Conservation (phyloP, 345 rosid genomes). For the Citrus mangshanensis region DNA sequence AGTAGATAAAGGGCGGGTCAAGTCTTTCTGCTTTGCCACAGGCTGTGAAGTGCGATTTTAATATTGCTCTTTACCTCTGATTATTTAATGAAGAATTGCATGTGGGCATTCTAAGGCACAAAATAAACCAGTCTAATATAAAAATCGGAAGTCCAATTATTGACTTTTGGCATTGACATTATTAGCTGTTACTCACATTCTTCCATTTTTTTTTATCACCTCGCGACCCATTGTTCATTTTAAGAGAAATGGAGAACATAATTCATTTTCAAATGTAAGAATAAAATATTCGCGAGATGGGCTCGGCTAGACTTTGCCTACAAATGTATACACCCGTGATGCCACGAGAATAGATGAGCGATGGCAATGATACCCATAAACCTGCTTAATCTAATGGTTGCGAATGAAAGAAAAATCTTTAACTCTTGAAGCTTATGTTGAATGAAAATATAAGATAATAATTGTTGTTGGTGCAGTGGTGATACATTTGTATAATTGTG, state of each 20-base stretch:
- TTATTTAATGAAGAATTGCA: background rate
- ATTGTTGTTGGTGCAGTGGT: too few relatives aligned
- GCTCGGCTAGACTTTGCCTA: background rate
- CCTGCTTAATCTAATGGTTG: rapidly evolving
- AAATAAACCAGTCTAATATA: background rate
- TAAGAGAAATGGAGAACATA: too few relatives aligned
- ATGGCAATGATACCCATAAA: too few relatives aligned
- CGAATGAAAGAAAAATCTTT: rapidly evolving
- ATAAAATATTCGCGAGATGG: background rate
- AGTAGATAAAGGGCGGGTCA: background rate
- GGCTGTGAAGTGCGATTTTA: constrained; percentile 18
- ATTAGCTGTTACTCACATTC: background rate
- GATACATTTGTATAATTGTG: too few relatives aligned
- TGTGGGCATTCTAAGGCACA: background rate
- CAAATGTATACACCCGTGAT: too few relatives aligned
- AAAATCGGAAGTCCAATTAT: background rate
- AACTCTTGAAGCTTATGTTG: too few relatives aligned
- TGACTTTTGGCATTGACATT: background rate
- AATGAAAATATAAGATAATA: too few relatives aligned
- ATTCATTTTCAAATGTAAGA: background rate
- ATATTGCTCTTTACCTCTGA: background rate
- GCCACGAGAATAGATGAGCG: too few relatives aligned
- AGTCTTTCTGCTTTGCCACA: background rate
- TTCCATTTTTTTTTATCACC: background rate
- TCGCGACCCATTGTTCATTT: too few relatives aligned